Base-by-base conservation (phyloP, 2,329 filamentous ascomycete species). In the Exserohilum turcica region DNA sequence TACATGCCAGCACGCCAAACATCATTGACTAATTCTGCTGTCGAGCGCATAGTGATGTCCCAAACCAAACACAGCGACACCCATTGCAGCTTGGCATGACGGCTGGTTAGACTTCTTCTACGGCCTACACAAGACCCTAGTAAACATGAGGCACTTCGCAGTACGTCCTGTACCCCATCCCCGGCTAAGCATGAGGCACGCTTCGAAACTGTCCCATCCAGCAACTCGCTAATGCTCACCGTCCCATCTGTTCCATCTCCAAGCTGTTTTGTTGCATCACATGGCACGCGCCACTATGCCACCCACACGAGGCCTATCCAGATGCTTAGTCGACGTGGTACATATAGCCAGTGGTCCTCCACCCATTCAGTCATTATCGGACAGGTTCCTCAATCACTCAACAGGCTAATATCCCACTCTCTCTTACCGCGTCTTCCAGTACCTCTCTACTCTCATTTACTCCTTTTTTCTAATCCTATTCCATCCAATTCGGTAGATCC, bases 381-480 rank as follows among this genome's bases (percentile, higher is more conserved):
- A 66, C 67, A 64, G 66, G 67, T 63, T 67, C 63, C 66, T 60
- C 64, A 62, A 59, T 64, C 63, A 48, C 28, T 58, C 21, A 64
- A 40, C 58, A 59, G 52, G 57, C 61, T 66, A 66, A 58, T 63
- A 66, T 57, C 4, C 7, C 21, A 24, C 47, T 60, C 29, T 47
- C 32, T 18, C 38, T 54, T 33, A n/a, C 7, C 21, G 4, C 5
- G 59, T 53, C 60, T 56, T 63, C 60, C 59, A 54, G 52, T 55
- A 47, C 59, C 49, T 59, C 57, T 43, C 50, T 40, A 48, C 38
- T 56, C 52, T 51, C 38, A 50, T 52, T 46, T 28, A 38, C 29
- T 10, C 24, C n/a, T 24, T 33, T 9, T 40, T 15, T 19, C 37
- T 52, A 43, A 40, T 52, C 21, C 31, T 61, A 63, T 54, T 53